A percentile compares a stretch with the other conserved stretches of the same genome.
Conservation (phyloP, 306 rosid genomes). For the Gleditsia sinensis region DNA sequence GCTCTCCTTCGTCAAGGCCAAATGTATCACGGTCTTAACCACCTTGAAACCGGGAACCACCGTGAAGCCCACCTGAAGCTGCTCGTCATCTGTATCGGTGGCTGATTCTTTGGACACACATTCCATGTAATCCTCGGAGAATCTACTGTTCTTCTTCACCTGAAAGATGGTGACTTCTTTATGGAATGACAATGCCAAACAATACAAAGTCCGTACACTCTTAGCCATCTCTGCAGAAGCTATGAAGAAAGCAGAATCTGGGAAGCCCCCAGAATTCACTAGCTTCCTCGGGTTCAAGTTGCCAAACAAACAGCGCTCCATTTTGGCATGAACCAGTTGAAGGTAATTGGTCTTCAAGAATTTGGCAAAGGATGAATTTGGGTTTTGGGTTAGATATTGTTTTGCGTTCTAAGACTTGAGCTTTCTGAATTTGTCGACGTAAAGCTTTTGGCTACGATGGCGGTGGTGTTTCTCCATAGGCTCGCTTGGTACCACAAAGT, state of each 20-base stretch:
- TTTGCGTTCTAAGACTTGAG: conserved; percentile 51
- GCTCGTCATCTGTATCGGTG: conserved; percentile 14
- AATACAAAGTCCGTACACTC: conserved; percentile 77
- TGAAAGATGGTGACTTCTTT: conserved; percentile 56
- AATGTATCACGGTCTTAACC: conserved; percentile 58
- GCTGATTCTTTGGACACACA: conserved; percentile 36
- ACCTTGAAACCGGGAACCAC: conserved; percentile 76
- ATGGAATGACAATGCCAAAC: conserved; percentile 55
- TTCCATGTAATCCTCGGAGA: conserved; percentile 81
- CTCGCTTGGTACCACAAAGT: conserved; percentile 41
- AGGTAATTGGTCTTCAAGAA: conserved; percentile 69
- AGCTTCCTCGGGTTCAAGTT: conserved; percentile 81
- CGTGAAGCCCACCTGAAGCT: conserved; percentile 57
- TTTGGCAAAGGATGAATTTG: conserved; percentile 55
- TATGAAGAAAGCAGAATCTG: conserved; percentile 70
- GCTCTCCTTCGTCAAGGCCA: no score
- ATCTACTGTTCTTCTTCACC: conserved; percentile 54
- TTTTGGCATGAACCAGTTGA: conserved; percentile 80
- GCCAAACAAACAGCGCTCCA: conserved; percentile 93
- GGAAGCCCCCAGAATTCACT: conserved; percentile 68
- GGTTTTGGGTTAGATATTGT: conserved; percentile 51
- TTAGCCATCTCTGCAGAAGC: conserved; percentile 81
- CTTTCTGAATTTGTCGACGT: conserved; percentile 67
- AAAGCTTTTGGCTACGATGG: conserved; percentile 30
- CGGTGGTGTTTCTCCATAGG: conserved; percentile 33